phyloP scores from a whole-genome alignment of 495 filamentous ascomycete species.

The Hypomontagnella monticulosa region DNA sequence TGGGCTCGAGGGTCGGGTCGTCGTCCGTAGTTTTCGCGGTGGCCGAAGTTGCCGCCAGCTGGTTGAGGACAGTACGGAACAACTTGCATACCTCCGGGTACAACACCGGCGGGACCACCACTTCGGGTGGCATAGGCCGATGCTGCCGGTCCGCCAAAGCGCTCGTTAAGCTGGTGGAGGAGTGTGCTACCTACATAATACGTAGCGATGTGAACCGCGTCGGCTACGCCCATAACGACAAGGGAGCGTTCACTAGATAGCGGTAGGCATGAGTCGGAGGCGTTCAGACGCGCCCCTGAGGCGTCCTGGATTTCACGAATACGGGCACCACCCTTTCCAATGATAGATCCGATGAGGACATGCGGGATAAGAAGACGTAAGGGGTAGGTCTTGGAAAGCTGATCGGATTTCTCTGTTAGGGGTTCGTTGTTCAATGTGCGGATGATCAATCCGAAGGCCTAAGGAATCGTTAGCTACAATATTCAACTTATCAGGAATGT shows the following conservation, averaged over 20 bases:
- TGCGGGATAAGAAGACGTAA: slow-evolving; percentile 95
- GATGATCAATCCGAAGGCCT: slow-evolving; percentile 98
- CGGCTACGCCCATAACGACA: slow-evolving; percentile 89
- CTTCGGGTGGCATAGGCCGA: slow-evolving; percentile 97
- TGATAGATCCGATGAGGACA: slow-evolving; percentile 97
- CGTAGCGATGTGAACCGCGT: slow-evolving; percentile 97
- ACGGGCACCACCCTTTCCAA: slow-evolving; percentile 91
- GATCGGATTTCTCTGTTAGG: slow-evolving; percentile 81
- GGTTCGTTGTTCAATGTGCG: slow-evolving; percentile 97
- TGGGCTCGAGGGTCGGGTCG: slow-evolving; percentile 73
- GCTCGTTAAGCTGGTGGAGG: slow-evolving; percentile 93
- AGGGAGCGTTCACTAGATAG: slow-evolving; percentile 95
- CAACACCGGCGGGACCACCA: slow-evolving; percentile 88
- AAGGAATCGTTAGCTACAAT: slow-evolving; percentile 28
- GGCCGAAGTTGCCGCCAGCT: slow-evolving; percentile 88
- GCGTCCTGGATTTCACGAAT: slow-evolving; percentile 99
- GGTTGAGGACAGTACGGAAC: slow-evolving; percentile 94
- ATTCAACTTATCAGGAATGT: not conserved
- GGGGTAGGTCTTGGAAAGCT: slow-evolving; percentile 96
- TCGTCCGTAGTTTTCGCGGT: slow-evolving; percentile 85
- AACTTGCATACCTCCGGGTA: slow-evolving; percentile 97
- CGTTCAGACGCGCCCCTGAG: slow-evolving; percentile 94
- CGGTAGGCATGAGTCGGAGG: slow-evolving; percentile 92
- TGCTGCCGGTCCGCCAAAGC: slow-evolving; percentile 93
- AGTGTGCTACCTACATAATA: slow-evolving; percentile 98